Base-by-base conservation (phyloP, 2,329 filamentous ascomycete genomes). In the Penicillium sp. region DNA sequence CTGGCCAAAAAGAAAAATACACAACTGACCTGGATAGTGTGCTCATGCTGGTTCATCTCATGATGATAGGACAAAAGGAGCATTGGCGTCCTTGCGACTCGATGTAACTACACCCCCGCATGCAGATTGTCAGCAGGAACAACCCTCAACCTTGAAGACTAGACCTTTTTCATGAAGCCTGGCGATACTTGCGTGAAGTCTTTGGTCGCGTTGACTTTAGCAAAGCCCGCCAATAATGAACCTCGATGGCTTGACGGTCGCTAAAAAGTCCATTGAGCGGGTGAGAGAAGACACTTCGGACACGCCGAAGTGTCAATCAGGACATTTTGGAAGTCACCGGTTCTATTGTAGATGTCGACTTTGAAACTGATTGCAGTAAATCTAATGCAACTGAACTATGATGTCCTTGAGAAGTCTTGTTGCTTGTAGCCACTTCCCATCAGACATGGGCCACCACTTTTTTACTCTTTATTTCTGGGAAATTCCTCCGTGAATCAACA, bases 91-190 rank as follows among this genome's bases (percentile, higher is more conserved):
- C 46, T 30, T 41, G 38, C 43, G 44, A 45, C 37, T 43, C 35
- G 37, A 45, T 50, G 44, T 41, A 44, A 45, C 44, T 26, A 25
- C 37, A 45, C 38, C 32, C 38, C 40, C 35, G 39, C 33, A 32
- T 31, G 30, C 23, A 16, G n/a, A 34, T 12, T 17, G 23, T 8
- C 9, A 5, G 23, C 29, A 38, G 25, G 12, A 33, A 32, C 29
- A 16, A 14, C 7, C 11, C 15, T n/a, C n/a, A n/a, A n/a, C n/a
- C n/a, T n/a, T n/a, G n/a, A n/a, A n/a, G n/a, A n/a, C n/a, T n/a
- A n/a, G n/a, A n/a, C n/a, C n/a, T n/a, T n/a, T n/a, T n/a, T n/a
- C n/a, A n/a, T n/a, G n/a, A n/a, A n/a, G n/a, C n/a, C n/a, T n/a
- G n/a, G n/a, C n/a, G n/a, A n/a, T n/a, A 11, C 22, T 23, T 6